Conservation (phyloP, 371 early-diverging fungal genomes). For the Rhizopus stolonifer region DNA sequence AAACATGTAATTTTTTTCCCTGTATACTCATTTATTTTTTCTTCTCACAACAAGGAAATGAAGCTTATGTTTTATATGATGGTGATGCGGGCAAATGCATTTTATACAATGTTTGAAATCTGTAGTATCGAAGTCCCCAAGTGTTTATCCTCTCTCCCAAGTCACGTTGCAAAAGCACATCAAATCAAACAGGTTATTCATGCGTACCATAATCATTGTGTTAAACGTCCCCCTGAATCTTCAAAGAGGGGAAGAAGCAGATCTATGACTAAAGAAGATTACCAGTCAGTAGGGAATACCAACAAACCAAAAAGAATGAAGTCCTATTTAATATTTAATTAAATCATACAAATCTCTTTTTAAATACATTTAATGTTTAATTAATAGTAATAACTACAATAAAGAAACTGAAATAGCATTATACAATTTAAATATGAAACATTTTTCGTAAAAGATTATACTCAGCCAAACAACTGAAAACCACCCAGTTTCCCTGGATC, state of each 20-base stretch:
- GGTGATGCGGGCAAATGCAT: slow-evolving; percentile 6
- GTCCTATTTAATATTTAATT: slow-evolving; percentile 5
- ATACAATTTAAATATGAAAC: too few relatives aligned
- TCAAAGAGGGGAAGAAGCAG: slow-evolving; percentile 10
- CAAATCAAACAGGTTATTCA: slow-evolving; percentile 13
- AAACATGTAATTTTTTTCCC: slow-evolving; percentile 1
- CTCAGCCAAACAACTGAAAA: too few relatives aligned
- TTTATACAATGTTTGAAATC: slow-evolving; percentile 19
- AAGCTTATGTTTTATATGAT: slow-evolving; percentile 17
- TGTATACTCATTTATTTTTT: slow-evolving; percentile 6
- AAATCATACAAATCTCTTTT: too few relatives aligned
- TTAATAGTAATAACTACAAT: too few relatives aligned
- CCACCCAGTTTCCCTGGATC: too few relatives aligned
- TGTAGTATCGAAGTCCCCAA: slow-evolving; percentile 12
- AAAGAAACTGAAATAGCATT: too few relatives aligned
- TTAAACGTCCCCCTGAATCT: slow-evolving; percentile 8
- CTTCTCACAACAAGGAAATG: slow-evolving; percentile 8
- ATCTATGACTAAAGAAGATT: slow-evolving; percentile 7
- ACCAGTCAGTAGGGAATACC: background rate
- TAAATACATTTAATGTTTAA: too few relatives aligned
- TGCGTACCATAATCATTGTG: slow-evolving; percentile 12
- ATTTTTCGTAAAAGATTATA: too few relatives aligned
- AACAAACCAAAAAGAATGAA: slow-evolving; percentile 10
- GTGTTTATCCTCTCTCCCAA: slow-evolving; percentile 11
- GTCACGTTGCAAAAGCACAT: slow-evolving; percentile 5